A percentile compares a stretch with the other conserved stretches of the same genome.
These are phyloP conservation scores for Coriaria nepalensis DNA, from an alignment of 306 rosid species.

Conservation along the genomic window DNA sequence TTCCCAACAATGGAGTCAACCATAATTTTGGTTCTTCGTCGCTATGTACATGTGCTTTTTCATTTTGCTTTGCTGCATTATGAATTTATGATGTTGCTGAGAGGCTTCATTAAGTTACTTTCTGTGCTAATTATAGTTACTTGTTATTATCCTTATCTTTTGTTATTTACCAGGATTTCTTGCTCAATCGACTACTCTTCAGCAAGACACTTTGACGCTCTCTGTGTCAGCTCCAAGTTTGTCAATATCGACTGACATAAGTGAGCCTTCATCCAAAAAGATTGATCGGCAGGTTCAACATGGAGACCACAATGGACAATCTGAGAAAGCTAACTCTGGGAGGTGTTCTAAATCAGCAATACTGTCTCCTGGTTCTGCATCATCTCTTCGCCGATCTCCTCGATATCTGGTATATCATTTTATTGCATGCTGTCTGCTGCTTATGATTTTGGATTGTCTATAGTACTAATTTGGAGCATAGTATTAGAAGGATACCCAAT, in stretches of 20 bases:
- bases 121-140: neutral
- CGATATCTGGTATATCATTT: constrained; percentile 38
- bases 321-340: constrained; percentile 26
- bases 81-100: neutral
- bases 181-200: constrained; percentile 17
- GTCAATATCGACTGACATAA: constrained; percentile 38
- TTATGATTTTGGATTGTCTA: neutral
- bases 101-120: neutral
- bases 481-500: too few relatives aligned
- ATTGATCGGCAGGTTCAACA: constrained; percentile 26
- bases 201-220: constrained; percentile 40
- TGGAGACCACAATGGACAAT: constrained; percentile 18
- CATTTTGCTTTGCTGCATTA: neutral
- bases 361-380: constrained; percentile 40
- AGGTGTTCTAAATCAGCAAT: constrained; percentile 21
- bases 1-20: too few relatives aligned
- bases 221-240: constrained; percentile 58
- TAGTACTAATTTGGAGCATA: neutral
- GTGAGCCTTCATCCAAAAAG: constrained; percentile 34
- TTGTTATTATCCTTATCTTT: neutral
- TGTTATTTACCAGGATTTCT: constrained; percentile 29
- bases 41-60: neutral
- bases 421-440: constrained; percentile 5
- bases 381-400: constrained; percentile 53
- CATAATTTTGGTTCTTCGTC: too few relatives aligned